Evolutionary conservation across 176 grass and related monocot species (phyloP), one percentile per base, ranked within the genome.

Genomic region (Tillandsia leiboldiana): DNA sequence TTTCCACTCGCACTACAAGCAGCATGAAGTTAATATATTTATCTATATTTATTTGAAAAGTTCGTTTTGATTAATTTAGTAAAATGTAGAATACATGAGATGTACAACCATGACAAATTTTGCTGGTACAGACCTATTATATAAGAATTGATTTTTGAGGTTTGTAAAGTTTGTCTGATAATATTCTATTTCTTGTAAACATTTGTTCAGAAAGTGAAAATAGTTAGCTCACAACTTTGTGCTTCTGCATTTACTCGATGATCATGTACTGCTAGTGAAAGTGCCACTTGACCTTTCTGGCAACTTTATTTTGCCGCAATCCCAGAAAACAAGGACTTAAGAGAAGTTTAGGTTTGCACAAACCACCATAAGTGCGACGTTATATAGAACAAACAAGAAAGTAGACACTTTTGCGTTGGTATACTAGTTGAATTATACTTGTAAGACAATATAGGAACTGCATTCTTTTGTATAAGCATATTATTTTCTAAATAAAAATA

Each of bases 1-100:
- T 63, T 75, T 76, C 85, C 56, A 67, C 65, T 24, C 70, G 67
- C 66, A 26, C 26, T 71, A n/a, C 26, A 64, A 78, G 80, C 61
- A 73, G 10, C 81, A 80, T 83, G n/a, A 23, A 20, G 20, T 20
- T 18, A 59, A 59, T 59, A 59, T 20, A 42, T 59, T 59, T 59
- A 59, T 59, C 6, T 59, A 15, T 58, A 58, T 13, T 58, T 14
- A 58, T 58, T 8, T 59, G 9, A 14, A 59, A 59, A 14, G n/a
- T 59, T 20, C 9, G 6, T 8, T 59, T 59, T 8, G 54, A 59
- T 17, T 17, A 15, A 8, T 56, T 59, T 59, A 17, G n/a, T 22
- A 8, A 18, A 59, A 59, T 15, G 12, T 8, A 59, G 20, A 59
- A 4, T 9, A 59, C 33, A 9, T 59, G 5, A 17, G 54, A 59